Evolutionary conservation across 176 grass and related monocot species (phyloP).

Genomic region (Musa beccarii): DNA sequence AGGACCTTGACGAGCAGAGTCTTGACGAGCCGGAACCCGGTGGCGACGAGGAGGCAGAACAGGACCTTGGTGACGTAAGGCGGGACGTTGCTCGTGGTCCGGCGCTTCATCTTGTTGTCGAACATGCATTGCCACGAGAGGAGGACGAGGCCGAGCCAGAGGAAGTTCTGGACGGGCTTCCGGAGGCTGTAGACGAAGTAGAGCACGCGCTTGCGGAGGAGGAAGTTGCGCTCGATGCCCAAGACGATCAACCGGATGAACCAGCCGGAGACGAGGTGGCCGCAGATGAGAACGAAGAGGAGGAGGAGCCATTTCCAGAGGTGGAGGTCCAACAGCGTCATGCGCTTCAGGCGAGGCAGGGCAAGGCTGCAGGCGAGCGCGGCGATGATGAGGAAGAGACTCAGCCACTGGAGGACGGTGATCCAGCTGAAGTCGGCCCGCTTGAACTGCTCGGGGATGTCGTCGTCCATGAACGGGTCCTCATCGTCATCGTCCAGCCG

Average conservation of each 20-base stretch:
- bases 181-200: slow-evolving; percentile 97
- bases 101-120: slow-evolving; percentile 33
- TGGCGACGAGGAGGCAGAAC: slow-evolving; percentile 74
- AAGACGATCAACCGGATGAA: slow-evolving; percentile 64
- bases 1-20: slow-evolving; percentile 92
- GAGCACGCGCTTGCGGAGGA: slow-evolving; percentile 74
- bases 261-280: slow-evolving; percentile 87
- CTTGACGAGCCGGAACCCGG: slow-evolving; percentile 61
- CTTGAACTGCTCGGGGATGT: slow-evolving; percentile 53
- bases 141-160: slow-evolving; percentile 87
- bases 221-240: slow-evolving; percentile 77
- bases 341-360: slow-evolving; percentile 25
- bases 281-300: slow-evolving; percentile 77
- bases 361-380: slow-evolving; percentile 56
- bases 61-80: slow-evolving; percentile 88
- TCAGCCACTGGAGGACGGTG: slow-evolving; percentile 57
- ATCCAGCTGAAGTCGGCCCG: slow-evolving; percentile 38
- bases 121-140: slow-evolving; percentile 67
- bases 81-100: slow-evolving; percentile 36
- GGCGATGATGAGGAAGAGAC: slow-evolving; percentile 66
- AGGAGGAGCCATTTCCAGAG: slow-evolving; percentile 95
- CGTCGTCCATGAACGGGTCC: slow-evolving; percentile 65
- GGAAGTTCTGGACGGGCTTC: slow-evolving; percentile 66
- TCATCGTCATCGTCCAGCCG: slow-evolving; percentile 64
- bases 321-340: slow-evolving; percentile 56